Percentiles rank a stretch among this genome's conserved stretches.
Evolutionary conservation across 306 rosid genomes (phyloP).

Genomic region (Cajanus cajan): DNA sequence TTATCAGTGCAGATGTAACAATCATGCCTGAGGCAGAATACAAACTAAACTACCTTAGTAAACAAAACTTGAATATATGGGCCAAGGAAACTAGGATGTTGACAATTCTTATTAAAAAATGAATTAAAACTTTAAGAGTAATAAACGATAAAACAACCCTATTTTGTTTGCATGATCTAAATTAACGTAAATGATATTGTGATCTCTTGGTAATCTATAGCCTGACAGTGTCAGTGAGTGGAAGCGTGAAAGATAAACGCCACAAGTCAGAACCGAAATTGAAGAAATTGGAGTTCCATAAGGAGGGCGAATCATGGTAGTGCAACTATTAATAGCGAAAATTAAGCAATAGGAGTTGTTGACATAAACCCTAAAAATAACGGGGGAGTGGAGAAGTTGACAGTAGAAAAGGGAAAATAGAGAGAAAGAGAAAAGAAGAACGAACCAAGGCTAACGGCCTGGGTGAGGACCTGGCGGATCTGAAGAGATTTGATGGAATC

Average conservation of each 20-base stretch:
- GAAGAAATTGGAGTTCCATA: too few relatives aligned
- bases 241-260: background rate
- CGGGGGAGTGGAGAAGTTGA: background rate
- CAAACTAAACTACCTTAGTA: background rate
- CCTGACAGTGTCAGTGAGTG: background rate
- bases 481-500: constrained; percentile 80
- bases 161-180: background rate
- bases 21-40: constrained; percentile 57
- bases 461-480: constrained; percentile 84
- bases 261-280: background rate
- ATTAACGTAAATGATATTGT: background rate
- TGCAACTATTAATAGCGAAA: background rate
- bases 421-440: background rate
- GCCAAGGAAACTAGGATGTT: background rate
- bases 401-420: background rate
- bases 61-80: background rate
- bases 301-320: background rate
- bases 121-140: too few relatives aligned
- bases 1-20: constrained; percentile 57
- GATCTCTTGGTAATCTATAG: background rate
- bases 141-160: too few relatives aligned
- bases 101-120: too few relatives aligned
- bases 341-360: background rate
- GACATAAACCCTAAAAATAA: constrained; percentile 1
- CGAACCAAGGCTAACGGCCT: constrained; percentile 82